These are phyloP conservation scores for Fusarium heterosporum DNA, from an alignment of 2,329 filamentous ascomycete species.

Conservation along the genomic window DNA sequence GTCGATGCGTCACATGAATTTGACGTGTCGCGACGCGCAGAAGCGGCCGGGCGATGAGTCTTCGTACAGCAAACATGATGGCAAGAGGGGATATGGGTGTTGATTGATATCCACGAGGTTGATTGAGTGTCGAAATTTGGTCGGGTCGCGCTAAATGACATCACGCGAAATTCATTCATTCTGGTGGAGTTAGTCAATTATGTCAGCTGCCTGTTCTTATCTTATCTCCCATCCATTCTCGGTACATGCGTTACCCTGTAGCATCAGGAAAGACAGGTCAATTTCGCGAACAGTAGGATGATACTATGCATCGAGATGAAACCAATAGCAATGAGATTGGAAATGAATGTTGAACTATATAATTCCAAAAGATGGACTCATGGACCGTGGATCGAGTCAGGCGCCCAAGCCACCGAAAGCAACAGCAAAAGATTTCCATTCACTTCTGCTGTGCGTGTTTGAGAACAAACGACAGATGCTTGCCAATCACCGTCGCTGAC, in stretches of 20 bases:
- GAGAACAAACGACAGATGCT: no score
- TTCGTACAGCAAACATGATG: constrained; percentile 35
- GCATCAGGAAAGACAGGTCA: not conserved
- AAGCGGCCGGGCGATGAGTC: constrained; percentile 19
- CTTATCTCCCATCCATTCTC: constrained; percentile 5
- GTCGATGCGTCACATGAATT: constrained; percentile 26
- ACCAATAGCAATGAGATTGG: no score
- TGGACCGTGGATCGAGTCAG: no score
- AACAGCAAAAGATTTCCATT: no score
- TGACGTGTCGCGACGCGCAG: constrained; percentile 29
- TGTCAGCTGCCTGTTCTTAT: constrained; percentile 8
- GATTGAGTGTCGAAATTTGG: constrained; percentile 22
- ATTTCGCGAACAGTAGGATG: no score
- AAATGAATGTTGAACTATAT: no score
- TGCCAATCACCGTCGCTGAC: no score
- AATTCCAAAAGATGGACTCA: no score
- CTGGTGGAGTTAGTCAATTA: not conserved
- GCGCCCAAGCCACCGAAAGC: no score
- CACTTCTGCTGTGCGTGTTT: no score
- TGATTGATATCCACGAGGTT: not conserved
- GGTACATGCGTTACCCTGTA: not conserved
- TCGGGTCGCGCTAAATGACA: constrained; percentile 16
- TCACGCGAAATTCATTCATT: constrained; percentile 4
- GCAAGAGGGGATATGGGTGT: not conserved
- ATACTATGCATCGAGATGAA: no score